Evolutionary conservation across 164 flowering plant species (phyloP).

Genomic region (Berberis vulgaris): DNA sequence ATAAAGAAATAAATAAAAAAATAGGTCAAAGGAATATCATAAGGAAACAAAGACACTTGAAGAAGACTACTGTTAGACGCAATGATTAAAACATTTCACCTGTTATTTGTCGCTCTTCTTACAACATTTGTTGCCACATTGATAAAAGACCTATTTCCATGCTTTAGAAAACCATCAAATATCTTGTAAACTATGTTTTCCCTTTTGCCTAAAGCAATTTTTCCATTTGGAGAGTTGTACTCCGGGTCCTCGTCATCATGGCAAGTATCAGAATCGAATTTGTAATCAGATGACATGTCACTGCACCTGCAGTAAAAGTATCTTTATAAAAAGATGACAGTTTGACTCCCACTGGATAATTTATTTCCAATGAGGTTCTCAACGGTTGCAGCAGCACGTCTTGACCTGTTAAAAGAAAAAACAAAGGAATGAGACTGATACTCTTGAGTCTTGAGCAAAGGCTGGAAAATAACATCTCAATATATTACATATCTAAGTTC

Average conservation of each 20-base stretch:
- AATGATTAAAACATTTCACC: slow-evolving; percentile 13
- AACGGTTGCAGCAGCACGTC: too few relatives aligned
- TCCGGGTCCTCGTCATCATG: slow-evolving; percentile 25
- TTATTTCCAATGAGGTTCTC: too few relatives aligned
- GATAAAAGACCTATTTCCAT: slow-evolving; percentile 24
- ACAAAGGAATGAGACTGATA: too few relatives aligned
- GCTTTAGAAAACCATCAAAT: slow-evolving; percentile 28
- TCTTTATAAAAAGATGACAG: too few relatives aligned
- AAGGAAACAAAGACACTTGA: not conserved
- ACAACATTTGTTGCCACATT: slow-evolving; percentile 23
- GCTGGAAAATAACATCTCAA: too few relatives aligned
- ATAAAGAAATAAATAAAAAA: not conserved
- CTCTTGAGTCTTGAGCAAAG: too few relatives aligned
- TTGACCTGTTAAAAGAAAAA: too few relatives aligned
- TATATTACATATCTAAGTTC: too few relatives aligned
- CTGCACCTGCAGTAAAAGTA: slow-evolving; percentile 9
- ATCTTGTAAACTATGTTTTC: slow-evolving; percentile 22
- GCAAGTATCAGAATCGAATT: slow-evolving; percentile 18
- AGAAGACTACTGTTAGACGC: not conserved
- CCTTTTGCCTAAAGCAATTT: slow-evolving; percentile 13
- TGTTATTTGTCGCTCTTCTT: slow-evolving; percentile 28
- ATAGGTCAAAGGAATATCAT: not conserved
- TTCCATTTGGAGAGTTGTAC: slow-evolving; percentile 12
- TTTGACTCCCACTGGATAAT: too few relatives aligned
- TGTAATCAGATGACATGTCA: slow-evolving; percentile 32